Percentiles rank a stretch among this genome's conserved stretches.
These are phyloP conservation scores for Pichia sp. DNA, from an alignment of 1,139 yeast species.

Conservation along the genomic window DNA sequence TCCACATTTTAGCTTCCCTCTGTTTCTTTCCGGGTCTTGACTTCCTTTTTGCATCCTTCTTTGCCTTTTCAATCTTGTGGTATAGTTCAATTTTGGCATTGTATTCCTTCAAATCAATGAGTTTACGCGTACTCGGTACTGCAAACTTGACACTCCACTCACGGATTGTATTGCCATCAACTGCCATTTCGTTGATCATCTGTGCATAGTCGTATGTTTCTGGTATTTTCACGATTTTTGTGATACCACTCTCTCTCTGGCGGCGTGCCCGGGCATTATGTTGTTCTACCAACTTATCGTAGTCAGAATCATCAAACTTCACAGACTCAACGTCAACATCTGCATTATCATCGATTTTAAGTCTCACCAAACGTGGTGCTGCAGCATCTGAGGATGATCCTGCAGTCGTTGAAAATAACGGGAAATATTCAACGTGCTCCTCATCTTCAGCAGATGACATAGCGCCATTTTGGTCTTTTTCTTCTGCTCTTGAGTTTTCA, in stretches of 20 bases:
- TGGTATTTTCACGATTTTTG: too few relatives aligned
- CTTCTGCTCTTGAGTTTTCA: background rate
- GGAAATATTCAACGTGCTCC: background rate
- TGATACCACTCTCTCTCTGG: too few relatives aligned
- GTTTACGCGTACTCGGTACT: constrained; percentile 27
- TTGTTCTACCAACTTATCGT: background rate
- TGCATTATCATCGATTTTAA: background rate
- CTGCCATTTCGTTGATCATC: constrained; percentile 32
- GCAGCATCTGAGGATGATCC: background rate
- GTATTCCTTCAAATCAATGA: constrained; percentile 34
- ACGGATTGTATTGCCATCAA: constrained; percentile 36
- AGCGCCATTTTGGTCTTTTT: background rate
- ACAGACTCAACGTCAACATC: background rate
- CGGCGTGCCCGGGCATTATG: too few relatives aligned
- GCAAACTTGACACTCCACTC: constrained; percentile 15
- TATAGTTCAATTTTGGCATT: constrained; percentile 31
- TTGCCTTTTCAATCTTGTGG: constrained; percentile 9
- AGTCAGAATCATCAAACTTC: too few relatives aligned
- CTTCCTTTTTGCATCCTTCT: constrained; percentile 22
- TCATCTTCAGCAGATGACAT: too few relatives aligned
- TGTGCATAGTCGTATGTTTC: too few relatives aligned
- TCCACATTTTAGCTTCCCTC: constrained; percentile 36
- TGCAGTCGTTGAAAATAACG: background rate
- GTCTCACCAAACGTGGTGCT: background rate
- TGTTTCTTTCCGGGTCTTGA: constrained; percentile 40